Conservation (phyloP, 2,329 filamentous ascomycete species). For the Neonectria ditissima region DNA sequence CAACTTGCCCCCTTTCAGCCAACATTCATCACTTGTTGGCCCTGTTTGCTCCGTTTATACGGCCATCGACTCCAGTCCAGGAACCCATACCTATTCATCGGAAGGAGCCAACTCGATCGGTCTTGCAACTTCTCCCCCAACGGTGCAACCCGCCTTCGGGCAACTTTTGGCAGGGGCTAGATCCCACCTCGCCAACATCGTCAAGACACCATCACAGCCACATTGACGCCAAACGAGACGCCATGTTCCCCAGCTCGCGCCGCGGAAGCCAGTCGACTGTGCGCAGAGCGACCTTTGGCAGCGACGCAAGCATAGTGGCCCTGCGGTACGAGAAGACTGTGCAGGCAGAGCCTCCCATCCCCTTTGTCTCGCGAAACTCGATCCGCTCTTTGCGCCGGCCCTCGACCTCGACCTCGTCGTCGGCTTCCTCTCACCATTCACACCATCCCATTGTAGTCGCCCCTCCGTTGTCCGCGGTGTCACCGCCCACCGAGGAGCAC, state of each 20-base stretch:
- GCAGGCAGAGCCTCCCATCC: slow-evolving; percentile 68
- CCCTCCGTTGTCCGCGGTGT: slow-evolving; percentile 48
- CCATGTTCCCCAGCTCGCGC: slow-evolving; percentile 58
- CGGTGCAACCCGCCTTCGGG: slow-evolving; percentile 8
- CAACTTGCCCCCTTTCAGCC: neutral
- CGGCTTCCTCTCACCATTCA: slow-evolving; percentile 25
- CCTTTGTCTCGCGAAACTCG: slow-evolving; percentile 59
- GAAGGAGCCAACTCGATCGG: slow-evolving; percentile 1
- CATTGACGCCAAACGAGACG: slow-evolving; percentile 23
- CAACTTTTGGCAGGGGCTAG: slow-evolving; percentile 24
- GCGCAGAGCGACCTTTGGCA: slow-evolving; percentile 53
- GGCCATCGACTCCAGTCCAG: neutral
- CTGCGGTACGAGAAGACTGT: slow-evolving; percentile 72
- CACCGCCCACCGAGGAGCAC: slow-evolving; percentile 64
- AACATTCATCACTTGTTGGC: neutral
- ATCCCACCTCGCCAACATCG: slow-evolving; percentile 21
- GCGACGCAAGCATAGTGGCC: slow-evolving; percentile 64
- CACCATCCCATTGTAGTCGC: slow-evolving; percentile 47
- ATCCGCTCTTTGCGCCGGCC: slow-evolving; percentile 47
- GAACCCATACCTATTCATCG: neutral
- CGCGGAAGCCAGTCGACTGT: slow-evolving; percentile 54
- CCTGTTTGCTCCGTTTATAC: neutral
- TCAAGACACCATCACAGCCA: slow-evolving; percentile 17
- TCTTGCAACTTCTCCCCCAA: slow-evolving; percentile 4
- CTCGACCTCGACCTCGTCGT: slow-evolving; percentile 33